phyloP scores from a whole-genome alignment of 2,329 filamentous ascomycete species.

The Talaromyces marneffei region DNA sequence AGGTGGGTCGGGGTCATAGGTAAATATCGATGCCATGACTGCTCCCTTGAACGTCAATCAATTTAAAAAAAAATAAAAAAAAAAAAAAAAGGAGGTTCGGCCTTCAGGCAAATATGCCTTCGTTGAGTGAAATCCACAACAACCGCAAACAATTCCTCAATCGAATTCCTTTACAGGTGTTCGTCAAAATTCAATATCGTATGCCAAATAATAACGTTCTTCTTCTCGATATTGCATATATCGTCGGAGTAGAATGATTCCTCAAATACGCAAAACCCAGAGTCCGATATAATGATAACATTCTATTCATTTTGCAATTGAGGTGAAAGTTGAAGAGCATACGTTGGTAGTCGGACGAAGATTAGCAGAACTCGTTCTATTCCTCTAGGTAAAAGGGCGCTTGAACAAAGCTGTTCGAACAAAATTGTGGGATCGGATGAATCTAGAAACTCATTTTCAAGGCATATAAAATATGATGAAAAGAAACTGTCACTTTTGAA shows the following conservation, averaged over 20 bases:
- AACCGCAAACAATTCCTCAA: neutral
- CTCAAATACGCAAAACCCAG: slow-evolving; percentile 13
- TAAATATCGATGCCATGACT: slow-evolving; percentile 88
- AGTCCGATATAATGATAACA: slow-evolving; percentile 13
- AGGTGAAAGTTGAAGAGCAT: neutral
- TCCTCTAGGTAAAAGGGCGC: neutral
- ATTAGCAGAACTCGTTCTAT: neutral
- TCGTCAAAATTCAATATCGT: slow-evolving; percentile 4
- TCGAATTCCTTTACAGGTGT: neutral
- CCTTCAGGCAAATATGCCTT: neutral
- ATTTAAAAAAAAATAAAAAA: too few relatives aligned
- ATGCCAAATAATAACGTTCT: slow-evolving; percentile 3
- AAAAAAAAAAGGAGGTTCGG: too few relatives aligned
- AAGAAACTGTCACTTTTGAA: too few relatives aligned
- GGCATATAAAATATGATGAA: too few relatives aligned
- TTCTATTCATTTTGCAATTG: slow-evolving; percentile 21
- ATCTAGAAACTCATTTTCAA: neutral
- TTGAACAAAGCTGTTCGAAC: neutral
- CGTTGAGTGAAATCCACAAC: neutral
- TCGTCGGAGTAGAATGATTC: neutral
- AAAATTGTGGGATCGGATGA: neutral
- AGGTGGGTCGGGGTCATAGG: slow-evolving; percentile 82
- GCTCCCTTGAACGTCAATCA: neutral
- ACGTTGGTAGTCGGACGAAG: neutral
- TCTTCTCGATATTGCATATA: slow-evolving; percentile 10